These are phyloP conservation scores for Thelonectria discophora DNA, from an alignment of 2,329 filamentous ascomycete species.

Conservation along the genomic window DNA sequence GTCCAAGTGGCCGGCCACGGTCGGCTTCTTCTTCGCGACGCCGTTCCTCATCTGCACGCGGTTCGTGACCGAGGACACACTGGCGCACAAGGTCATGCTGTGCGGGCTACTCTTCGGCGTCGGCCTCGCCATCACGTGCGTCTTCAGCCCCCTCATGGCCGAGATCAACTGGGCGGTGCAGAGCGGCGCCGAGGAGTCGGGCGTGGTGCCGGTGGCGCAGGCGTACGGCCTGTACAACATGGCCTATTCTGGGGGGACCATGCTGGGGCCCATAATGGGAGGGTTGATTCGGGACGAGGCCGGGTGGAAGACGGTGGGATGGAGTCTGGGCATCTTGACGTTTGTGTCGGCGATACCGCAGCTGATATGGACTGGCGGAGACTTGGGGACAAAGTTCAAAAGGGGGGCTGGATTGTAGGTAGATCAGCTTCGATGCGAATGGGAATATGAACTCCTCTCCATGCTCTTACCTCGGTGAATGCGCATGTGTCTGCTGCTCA, in stretches of 20 bases:
- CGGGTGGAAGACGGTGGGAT: slow-evolving; percentile 47
- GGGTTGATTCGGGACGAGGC: slow-evolving; percentile 46
- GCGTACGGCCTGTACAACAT: slow-evolving; percentile 50
- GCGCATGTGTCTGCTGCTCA: not conserved
- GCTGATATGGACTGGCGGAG: slow-evolving; percentile 44
- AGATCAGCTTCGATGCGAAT: not conserved
- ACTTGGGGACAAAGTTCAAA: slow-evolving; percentile 38
- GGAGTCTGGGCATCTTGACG: slow-evolving; percentile 44
- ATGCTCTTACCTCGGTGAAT: not conserved
- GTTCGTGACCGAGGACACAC: slow-evolving; percentile 45
- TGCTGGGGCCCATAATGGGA: slow-evolving; percentile 47
- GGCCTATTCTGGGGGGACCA: slow-evolving; percentile 46
- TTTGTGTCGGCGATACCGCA: slow-evolving; percentile 42
- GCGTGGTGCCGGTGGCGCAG: slow-evolving; percentile 45
- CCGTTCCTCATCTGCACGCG: slow-evolving; percentile 48
- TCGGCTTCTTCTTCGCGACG: slow-evolving; percentile 45
- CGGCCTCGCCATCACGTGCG: slow-evolving; percentile 43
- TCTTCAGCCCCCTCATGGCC: slow-evolving; percentile 48
- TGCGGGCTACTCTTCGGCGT: slow-evolving; percentile 46
- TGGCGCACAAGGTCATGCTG: slow-evolving; percentile 44
- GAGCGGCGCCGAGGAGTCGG: slow-evolving; percentile 32
- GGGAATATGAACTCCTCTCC: not conserved
- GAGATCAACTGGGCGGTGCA: slow-evolving; percentile 48
- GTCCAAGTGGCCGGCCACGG: slow-evolving; percentile 46
- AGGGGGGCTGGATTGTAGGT: slow-evolving; percentile 27